Base-by-base conservation (phyloP, 192 early-diverging fungal genomes). In the Gorgonomyces haynaldii region DNA sequence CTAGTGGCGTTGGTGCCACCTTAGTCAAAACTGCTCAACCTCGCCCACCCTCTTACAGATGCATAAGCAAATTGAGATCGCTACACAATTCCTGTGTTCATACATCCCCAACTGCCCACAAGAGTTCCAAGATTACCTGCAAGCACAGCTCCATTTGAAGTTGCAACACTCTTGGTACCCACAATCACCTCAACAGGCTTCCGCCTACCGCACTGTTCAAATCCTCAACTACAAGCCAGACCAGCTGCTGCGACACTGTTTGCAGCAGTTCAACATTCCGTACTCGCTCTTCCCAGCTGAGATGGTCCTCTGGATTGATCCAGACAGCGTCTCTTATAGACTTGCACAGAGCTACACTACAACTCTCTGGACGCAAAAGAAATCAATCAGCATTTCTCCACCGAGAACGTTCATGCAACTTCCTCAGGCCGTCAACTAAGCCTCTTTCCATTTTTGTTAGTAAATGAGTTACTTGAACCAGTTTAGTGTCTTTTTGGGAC, bases 1-100 rank as follows among this genome's bases (percentile, higher is more conserved):
- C 5, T 4, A 22, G 21, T 12, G 39, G 39, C 21, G 20, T 41
- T 41, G 25, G 25, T 23, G 21, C 24, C 39, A 23, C n/a, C 21
- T 23, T 41, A 23, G 20, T 4, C 39, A 19, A 4, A 22, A 41
- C 39, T 41, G 20, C 24, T 41, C 15, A 4, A 16, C 5, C 4
- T 0, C 9, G 25, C 39, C 42, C 17, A 8, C 15, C 42, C 42
- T 43, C 42, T 28, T 43, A 43, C 35, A 25, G n/a, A 49, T 49
- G 46, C 22, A 36, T 19, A 35, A 49, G 28, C 23, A 49, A 49
- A 49, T 36, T 38, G 23, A 49, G 28, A 49, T 49, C 8, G 46
- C 46, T 38, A 15, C 32, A 21, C 4, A 28, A 8, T 49, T 49
- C 36, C 32, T 49, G 16, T 13, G 23, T 7, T 49, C 46, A 3